Base-by-base conservation (phyloP, 305 asterid genomes). In the Withania somnifera region DNA sequence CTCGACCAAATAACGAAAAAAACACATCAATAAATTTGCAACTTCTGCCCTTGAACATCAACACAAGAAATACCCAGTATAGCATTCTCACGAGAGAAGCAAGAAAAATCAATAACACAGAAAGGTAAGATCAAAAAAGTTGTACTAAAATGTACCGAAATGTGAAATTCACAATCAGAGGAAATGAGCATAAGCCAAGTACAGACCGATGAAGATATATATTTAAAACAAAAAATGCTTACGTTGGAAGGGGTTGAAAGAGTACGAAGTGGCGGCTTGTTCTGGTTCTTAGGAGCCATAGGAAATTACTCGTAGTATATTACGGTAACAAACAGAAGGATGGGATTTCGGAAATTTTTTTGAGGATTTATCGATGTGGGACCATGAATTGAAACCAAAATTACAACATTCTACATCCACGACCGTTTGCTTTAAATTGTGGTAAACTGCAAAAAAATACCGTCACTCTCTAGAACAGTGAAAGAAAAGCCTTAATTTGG, bases 281-380 rank as follows among this genome's bases (percentile, higher is more conserved):
- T 87, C 86, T 87, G 91, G 83, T 82, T 86, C 84, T 83, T 89
- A 19, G 88, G 85, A 71, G 90, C 88, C 91, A 89, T 87, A 81
- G 56, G 85, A 79, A 42, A 64, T 60, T 10, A 71, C 11, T 58
- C 34, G 42, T 61, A 57, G 58, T 66, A 73, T 15, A 13, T 76
- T 30, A 78, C 52, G 58, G 84, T 80, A 83, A 36, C 54, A 30
- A 77, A 81, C 6, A 42, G 30, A 45, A 32, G 10, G 38, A 67
- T 67, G 53, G 77, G 77, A 38, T 68, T 11, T 38, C 30, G 77
- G 77, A 0, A 0, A n/a, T 85, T n/a, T n/a, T n/a, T n/a, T n/a
- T n/a, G n/a, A n/a, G n/a, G n/a, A n/a, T n/a, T n/a, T n/a, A n/a
- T n/a, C n/a, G n/a, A n/a, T n/a, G n/a, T n/a, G n/a, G n/a, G n/a